Percentiles rank a stretch among this genome's conserved stretches.
Evolutionary conservation across 2,329 filamentous ascomycete genomes (phyloP).

Genomic region (Beauveria sp.): DNA sequence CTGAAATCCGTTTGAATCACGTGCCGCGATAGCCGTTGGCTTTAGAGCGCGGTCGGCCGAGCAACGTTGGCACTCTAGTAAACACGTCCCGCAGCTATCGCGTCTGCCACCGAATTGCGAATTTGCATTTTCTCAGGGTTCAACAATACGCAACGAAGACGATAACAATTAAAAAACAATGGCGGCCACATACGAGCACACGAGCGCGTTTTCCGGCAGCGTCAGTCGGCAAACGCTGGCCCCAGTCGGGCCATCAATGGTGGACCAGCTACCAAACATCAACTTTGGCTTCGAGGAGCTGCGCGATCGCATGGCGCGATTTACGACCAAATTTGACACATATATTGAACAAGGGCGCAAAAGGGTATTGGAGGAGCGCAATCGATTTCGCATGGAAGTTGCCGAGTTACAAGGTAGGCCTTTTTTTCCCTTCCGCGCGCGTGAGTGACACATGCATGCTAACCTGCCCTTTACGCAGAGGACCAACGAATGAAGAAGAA

Average conservation of each 20-base stretch:
- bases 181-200: slow-evolving; percentile 59
- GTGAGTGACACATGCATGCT: background rate
- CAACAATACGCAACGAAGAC: background rate
- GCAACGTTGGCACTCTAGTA: slow-evolving; percentile 21
- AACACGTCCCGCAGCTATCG: slow-evolving; percentile 2
- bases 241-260: slow-evolving; percentile 56
- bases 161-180: slow-evolving; percentile 30
- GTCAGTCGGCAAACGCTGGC: slow-evolving; percentile 49
- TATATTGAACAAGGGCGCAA: slow-evolving; percentile 91
- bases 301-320: slow-evolving; percentile 89
- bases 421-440: too few relatives aligned
- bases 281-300: slow-evolving; percentile 96
- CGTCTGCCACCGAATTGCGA: background rate
- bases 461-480: slow-evolving; percentile 45
- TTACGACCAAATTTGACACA: slow-evolving; percentile 81
- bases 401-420: slow-evolving; percentile 76
- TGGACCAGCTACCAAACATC: slow-evolving; percentile 74
- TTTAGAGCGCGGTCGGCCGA: slow-evolving; percentile 17
- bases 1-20: slow-evolving; percentile 9
- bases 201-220: slow-evolving; percentile 58
- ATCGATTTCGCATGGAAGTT: slow-evolving; percentile 84
- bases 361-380: slow-evolving; percentile 83
- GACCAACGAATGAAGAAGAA: slow-evolving; percentile 84
- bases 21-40: background rate
- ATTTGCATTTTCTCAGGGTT: background rate